A percentile compares a stretch with the other conserved stretches of the same genome.
Conservation (phyloP, 1,139 yeast genomes). For the Geotrichum restrictum region DNA sequence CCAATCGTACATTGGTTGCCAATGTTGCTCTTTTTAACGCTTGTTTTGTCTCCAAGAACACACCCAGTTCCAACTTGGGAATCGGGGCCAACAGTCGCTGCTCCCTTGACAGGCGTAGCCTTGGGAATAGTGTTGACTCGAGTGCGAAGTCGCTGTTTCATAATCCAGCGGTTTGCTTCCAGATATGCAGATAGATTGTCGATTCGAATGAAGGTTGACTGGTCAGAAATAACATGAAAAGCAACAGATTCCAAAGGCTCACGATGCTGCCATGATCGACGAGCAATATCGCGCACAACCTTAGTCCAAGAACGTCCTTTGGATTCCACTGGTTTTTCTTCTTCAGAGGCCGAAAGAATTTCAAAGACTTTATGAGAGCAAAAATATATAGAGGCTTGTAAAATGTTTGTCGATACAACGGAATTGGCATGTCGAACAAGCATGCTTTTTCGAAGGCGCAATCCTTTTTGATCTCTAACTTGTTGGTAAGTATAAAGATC, state of each 20-base stretch:
- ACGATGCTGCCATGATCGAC: conserved; percentile 87
- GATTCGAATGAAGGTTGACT: conserved; percentile 67
- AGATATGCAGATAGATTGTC: conserved; percentile 76
- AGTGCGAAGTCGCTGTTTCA: conserved; percentile 47
- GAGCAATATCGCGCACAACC: conserved; percentile 77
- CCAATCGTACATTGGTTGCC: conserved; percentile 79
- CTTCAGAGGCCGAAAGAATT: conserved; percentile 35
- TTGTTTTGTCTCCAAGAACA: conserved; percentile 68
- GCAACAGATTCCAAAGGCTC: conserved; percentile 57
- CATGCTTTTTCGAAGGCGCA: conserved; percentile 79
- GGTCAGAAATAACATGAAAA: conserved; percentile 44
- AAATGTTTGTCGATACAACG: conserved; percentile 66
- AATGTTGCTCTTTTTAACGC: conserved; percentile 77
- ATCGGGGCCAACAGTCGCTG: conserved; percentile 83
- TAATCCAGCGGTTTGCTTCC: conserved; percentile 82
- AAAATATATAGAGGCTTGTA: conserved; percentile 77
- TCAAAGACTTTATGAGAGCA: conserved; percentile 56
- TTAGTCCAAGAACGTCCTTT: conserved; percentile 55
- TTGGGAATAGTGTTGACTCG: conserved; percentile 33
- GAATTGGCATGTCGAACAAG: conserved; percentile 83
- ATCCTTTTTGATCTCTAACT: conserved; percentile 62
- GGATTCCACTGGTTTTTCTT: conserved; percentile 26
- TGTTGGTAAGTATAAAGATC: conserved; percentile 67
- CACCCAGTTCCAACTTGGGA: conserved; percentile 59
- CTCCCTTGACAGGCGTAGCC: conserved; percentile 49